Conservation (phyloP, 2,329 filamentous ascomycete species). For the Colletotrichum cereale region DNA sequence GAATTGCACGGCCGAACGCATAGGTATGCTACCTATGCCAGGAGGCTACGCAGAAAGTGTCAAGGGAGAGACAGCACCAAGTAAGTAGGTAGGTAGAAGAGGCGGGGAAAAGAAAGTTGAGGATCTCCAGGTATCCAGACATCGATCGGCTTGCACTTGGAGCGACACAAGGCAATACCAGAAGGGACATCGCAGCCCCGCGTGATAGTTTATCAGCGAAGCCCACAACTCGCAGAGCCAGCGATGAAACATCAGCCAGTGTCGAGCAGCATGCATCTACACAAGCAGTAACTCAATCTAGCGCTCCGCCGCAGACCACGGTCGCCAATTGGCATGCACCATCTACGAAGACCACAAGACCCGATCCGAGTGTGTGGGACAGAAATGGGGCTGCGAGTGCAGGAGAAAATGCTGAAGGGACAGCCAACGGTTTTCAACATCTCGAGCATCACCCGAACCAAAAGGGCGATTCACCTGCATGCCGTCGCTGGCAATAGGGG, state of each 20-base stretch:
- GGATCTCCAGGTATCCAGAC: background rate
- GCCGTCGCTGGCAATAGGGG: background rate
- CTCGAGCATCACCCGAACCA: background rate
- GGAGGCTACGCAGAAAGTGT: background rate
- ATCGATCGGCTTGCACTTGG: background rate
- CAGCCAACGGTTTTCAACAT: slow-evolving; percentile 13
- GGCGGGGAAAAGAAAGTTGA: background rate
- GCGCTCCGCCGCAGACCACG: background rate
- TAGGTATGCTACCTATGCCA: background rate
- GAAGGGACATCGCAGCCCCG: background rate
- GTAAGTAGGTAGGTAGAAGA: background rate
- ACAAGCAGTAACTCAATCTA: background rate
- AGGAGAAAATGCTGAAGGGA: slow-evolving; percentile 5
- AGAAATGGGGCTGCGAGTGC: slow-evolving; percentile 24
- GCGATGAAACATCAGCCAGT: slow-evolving; percentile 3
- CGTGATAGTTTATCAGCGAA: background rate
- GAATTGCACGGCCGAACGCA: slow-evolving; percentile 12
- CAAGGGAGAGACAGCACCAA: background rate
- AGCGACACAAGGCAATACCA: background rate
- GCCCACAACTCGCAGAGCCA: background rate
- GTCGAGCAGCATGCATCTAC: background rate
- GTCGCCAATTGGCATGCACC: background rate
- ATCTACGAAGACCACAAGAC: background rate
- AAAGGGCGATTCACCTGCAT: slow-evolving; percentile 9
- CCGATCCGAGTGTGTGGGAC: slow-evolving; percentile 11